phyloP scores from a whole-genome alignment of 192 early-diverging fungal genomes.

The Cetraspora pellucida region DNA sequence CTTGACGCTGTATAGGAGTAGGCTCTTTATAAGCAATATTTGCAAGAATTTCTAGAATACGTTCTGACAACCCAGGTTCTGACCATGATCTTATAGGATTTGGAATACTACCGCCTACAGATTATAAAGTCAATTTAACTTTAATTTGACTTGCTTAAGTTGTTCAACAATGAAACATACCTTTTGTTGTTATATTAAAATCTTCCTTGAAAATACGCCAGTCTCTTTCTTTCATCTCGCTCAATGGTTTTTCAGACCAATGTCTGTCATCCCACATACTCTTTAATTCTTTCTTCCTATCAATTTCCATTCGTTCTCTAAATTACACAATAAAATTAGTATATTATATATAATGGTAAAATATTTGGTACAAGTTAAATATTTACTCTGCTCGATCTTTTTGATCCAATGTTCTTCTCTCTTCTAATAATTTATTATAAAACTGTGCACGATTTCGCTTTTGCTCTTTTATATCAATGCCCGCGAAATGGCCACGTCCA shows the following conservation, averaged over 20 bases:
- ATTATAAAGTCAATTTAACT: not conserved
- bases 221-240: slow-evolving; percentile 93
- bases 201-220: slow-evolving; percentile 99
- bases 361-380: not conserved
- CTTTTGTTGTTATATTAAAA: slow-evolving; percentile 94
- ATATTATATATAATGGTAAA: not conserved
- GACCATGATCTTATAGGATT: slow-evolving; percentile 86
- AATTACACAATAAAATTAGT: slow-evolving; percentile 1
- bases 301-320: slow-evolving; percentile 66
- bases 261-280: slow-evolving; percentile 87
- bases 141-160: not conserved
- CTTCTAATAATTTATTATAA: slow-evolving; percentile 67
- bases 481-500: slow-evolving; percentile 86
- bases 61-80: slow-evolving; percentile 74
- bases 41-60: slow-evolving; percentile 75
- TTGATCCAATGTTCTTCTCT: slow-evolving; percentile 59
- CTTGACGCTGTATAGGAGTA: slow-evolving; percentile 96
- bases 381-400: slow-evolving; percentile 59
- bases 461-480: slow-evolving; percentile 80
- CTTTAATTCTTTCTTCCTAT: slow-evolving; percentile 66
- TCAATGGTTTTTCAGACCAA: slow-evolving; percentile 90
- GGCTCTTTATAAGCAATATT: slow-evolving; percentile 91
- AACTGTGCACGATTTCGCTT: slow-evolving; percentile 67
- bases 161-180: slow-evolving; percentile 29
- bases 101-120: slow-evolving; percentile 78